A percentile compares a stretch with the other conserved stretches of the same genome.
These are phyloP conservation scores for Beauveria caledonica DNA, from an alignment of 2,329 filamentous ascomycete species.

Conservation along the genomic window DNA sequence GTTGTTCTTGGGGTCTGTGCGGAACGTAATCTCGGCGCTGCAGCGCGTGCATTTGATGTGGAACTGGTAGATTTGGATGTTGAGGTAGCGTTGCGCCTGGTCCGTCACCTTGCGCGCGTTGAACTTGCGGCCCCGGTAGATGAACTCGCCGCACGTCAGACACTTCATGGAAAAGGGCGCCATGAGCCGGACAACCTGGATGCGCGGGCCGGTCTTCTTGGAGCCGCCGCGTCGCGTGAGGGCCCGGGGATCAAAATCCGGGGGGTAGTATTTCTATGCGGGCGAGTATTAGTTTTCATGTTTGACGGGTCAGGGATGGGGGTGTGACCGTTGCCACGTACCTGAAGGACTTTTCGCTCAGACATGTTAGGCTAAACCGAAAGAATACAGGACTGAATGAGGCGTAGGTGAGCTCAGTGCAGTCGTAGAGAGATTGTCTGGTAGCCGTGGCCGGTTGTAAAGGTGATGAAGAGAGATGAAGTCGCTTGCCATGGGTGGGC, in stretches of 20 bases:
- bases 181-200: constrained; percentile 86
- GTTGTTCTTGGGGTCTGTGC: constrained; percentile 90
- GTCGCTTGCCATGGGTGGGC: neutral
- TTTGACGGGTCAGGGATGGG: neutral
- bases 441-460: neutral
- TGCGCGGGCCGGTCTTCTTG: constrained; percentile 67
- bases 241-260: constrained; percentile 83
- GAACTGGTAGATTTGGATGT: constrained; percentile 81
- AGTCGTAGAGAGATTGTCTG: neutral
- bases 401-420: neutral
- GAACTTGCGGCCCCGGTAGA: constrained; percentile 91
- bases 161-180: constrained; percentile 35
- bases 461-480: neutral
- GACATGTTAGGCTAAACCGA: constrained; percentile 51
- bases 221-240: constrained; percentile 62
- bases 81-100: constrained; percentile 77
- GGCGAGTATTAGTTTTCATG: neutral
- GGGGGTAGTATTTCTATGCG: constrained; percentile 51
- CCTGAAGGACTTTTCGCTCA: constrained; percentile 69
- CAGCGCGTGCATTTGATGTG: constrained; percentile 78
- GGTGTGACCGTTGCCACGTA: neutral
- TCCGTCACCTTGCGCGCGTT: constrained; percentile 91
- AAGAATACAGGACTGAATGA: neutral
- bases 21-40: constrained; percentile 80
- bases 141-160: constrained; percentile 59